A percentile compares a stretch with the other conserved stretches of the same genome.
Conservation (phyloP, 371 early-diverging fungal genomes). For the Apophysomyces elegans region DNA sequence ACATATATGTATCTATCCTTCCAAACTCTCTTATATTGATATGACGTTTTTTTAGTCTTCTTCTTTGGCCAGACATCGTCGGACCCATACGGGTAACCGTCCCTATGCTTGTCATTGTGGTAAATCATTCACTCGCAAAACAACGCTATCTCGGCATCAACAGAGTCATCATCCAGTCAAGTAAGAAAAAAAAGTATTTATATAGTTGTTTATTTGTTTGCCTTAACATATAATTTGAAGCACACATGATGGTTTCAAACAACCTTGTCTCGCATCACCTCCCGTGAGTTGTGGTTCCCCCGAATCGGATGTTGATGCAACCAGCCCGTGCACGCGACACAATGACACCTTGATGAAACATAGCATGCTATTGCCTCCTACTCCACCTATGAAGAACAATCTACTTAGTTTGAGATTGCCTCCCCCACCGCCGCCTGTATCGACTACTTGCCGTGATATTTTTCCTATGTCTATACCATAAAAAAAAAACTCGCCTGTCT, state of each 20-base stretch:
- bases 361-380: neutral
- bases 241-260: constrained; percentile 16
- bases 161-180: constrained; percentile 26
- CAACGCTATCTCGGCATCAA: constrained; percentile 68
- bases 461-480: constrained; percentile 7
- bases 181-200: neutral
- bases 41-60: constrained; percentile 41
- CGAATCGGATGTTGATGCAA: constrained; percentile 13
- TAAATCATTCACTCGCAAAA: constrained; percentile 69
- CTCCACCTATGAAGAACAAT: neutral
- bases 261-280: constrained; percentile 15
- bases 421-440: neutral
- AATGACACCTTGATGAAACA: constrained; percentile 9
- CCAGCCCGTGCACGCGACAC: constrained; percentile 7
- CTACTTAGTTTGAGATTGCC: constrained; percentile 1
- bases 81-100: constrained; percentile 51
- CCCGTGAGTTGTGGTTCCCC: constrained; percentile 17
- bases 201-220: neutral
- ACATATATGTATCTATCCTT: constrained; percentile 13
- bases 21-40: constrained; percentile 24
- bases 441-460: neutral
- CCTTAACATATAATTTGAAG: neutral
- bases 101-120: constrained; percentile 56
- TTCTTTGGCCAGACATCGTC: constrained; percentile 49
- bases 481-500: neutral